Percentiles rank a stretch among this genome's conserved stretches.
Evolutionary conservation across 2,329 filamentous ascomycete genomes (phyloP).

Genomic region (Fusarium citri): DNA sequence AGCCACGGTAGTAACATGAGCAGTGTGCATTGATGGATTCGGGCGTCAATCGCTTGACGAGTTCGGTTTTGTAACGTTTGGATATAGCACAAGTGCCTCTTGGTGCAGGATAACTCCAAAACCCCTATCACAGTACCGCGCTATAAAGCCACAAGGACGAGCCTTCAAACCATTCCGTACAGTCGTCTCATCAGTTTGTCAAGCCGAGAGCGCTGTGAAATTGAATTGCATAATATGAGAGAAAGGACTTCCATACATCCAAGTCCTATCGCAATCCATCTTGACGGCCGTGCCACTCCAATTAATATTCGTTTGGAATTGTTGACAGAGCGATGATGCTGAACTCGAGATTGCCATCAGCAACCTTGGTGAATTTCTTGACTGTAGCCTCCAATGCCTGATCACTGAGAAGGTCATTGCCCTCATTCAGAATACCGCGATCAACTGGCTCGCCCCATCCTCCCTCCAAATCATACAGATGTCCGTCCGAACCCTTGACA

Average conservation of each 20-base stretch:
- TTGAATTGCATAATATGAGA: not conserved
- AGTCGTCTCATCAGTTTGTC: not conserved
- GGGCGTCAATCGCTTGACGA: not conserved
- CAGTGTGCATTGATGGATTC: not conserved
- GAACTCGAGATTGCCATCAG: constrained; percentile 53
- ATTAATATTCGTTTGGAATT: constrained; percentile 25
- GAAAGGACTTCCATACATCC: not conserved
- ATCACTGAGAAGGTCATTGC: constrained; percentile 73
- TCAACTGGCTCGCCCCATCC: constrained; percentile 78
- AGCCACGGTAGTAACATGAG: not conserved
- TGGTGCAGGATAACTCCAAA: not conserved
- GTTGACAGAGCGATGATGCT: constrained; percentile 54
- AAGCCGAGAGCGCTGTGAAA: not conserved
- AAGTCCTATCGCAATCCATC: not conserved
- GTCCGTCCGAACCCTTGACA: constrained; percentile 72
- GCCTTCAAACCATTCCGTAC: too few species aligned
- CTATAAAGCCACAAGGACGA: not conserved
- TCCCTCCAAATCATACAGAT: constrained; percentile 85
- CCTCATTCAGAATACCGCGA: constrained; percentile 65
- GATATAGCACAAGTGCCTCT: not conserved
- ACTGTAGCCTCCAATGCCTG: constrained; percentile 73
- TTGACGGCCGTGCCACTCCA: too few species aligned
- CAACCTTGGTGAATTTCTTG: constrained; percentile 55
- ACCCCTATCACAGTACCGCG: not conserved
- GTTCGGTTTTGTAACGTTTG: not conserved